Base-by-base conservation (phyloP, 176 grass and related monocot species). In the Phragmites australis region DNA sequence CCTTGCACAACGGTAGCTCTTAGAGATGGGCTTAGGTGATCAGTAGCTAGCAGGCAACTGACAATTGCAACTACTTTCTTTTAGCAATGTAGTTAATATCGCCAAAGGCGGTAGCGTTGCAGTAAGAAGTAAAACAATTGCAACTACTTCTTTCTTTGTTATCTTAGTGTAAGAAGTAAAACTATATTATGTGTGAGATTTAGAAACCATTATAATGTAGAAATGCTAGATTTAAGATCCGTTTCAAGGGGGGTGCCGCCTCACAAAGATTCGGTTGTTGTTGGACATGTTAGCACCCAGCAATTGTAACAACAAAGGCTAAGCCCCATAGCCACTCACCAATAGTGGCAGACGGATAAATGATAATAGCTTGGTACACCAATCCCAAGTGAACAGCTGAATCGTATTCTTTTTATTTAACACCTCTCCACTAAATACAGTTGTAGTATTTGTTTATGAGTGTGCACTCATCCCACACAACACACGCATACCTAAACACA, bases 241-340 rank as follows among this genome's bases (percentile, higher is more conserved):
- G 34, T 37, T 37, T 2, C 34, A 37, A 37, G n/a, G n/a, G n/a
- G n/a, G n/a, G n/a, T n/a, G n/a, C n/a, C 62, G 85, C 61, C 62
- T 76, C 53, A 48, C 6, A 81, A 75, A 89, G 62, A 56, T 65
- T 49, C 55, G 51, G 17, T 65, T 68, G n/a, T 27, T 31, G 81
- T 72, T 88, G 81, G 81, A 71, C 67, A 42, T 64, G 60, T 41
- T 65, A 55, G 70, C 61, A 85, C 76, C 29, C 17, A 54, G 51
- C 18, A 80, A 64, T 70, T 64, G 82, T 63, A 89, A 76, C 41
- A 81, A 54, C 46, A 76, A 45, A 32, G 55, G 39, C 52, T 6
- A 70, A 65, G 9, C n/a, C 55, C 51, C 23, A 56, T 76, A 81
- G 77, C 77, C 77, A 85, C 87, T 81, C 56, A 77, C 72, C 22